phyloP scores from a whole-genome alignment of 2,329 filamentous ascomycete species.

The Colletotrichum sp. region DNA sequence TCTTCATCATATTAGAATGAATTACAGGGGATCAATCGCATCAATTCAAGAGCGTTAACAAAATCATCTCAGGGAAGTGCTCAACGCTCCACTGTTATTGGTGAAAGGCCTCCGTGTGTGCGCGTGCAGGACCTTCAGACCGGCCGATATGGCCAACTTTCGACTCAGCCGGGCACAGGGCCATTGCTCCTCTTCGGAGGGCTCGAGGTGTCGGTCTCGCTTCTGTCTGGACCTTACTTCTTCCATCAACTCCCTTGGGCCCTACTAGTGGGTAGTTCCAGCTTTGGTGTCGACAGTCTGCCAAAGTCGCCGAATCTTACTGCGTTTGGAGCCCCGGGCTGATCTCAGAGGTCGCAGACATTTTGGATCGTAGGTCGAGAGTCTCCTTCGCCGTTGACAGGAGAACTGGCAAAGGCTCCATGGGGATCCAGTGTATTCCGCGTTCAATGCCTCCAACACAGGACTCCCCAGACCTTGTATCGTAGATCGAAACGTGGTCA shows the following conservation, averaged over 20 bases:
- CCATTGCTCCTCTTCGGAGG: too few species aligned
- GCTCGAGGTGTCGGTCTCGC: too few species aligned
- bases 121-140: too few species aligned
- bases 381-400: neutral
- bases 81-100: too few species aligned
- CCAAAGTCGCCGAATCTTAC: neutral
- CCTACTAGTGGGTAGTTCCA: neutral
- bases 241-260: neutral
- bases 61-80: too few species aligned
- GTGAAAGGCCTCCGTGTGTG: too few species aligned
- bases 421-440: neutral
- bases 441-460: neutral
- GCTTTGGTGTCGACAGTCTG: too few species aligned
- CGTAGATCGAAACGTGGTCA: neutral
- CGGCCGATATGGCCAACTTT: too few species aligned
- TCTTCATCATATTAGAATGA: too few species aligned
- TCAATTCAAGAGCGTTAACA: too few species aligned
- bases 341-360: neutral
- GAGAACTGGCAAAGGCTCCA: neutral
- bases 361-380: neutral
- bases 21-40: too few species aligned
- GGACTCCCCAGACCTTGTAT: neutral
- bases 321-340: neutral
- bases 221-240: neutral
- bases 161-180: too few species aligned